Evolutionary conservation across 2,329 filamentous ascomycete species (phyloP), one percentile per base, ranked within the genome.

Genomic region (Simplicillium aogashimaense): DNA sequence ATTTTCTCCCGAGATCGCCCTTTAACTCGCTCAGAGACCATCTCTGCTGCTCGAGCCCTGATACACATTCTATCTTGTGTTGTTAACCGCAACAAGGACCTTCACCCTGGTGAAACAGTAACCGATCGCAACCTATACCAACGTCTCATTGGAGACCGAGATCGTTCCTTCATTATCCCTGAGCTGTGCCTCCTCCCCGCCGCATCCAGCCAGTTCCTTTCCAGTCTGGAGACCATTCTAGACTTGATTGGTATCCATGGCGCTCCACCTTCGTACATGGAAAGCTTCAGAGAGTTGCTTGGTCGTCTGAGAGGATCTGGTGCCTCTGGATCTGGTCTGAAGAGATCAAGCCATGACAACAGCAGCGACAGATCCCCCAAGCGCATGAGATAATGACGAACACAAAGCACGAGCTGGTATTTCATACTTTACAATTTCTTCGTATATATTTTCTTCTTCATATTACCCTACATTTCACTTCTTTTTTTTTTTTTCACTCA

Each of bases 11-110:
- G 63, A 4, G 54, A 61, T 36, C 51, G 47, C 7, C 63, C 65
- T 1, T 59, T 70, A 0, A 48, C 56, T 11, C 43, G 46, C 1
- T 51, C 47, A 33, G 67, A 72, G 46, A 59, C 64, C 3, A 53
- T 59, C 20, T 67, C 64, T 3, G 72, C 71, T 4, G 70, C 66
- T 3, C 63, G 60, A 3, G 60, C 67, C 0, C 60, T 76, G 2
- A 53, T 75, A 1, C 64, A 64, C 47, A 68, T 74, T 35, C 61
- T 77, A 16, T 52, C 58, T 29, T 53, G 59, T 13, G 64, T 76
- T 3, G 63, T 66, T 5, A 51, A 57, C 33, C 63, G 61, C 25
- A 64, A 64, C 46, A 46, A 45, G 17, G 63, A 72, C 43, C 49
- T 56, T 13, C 59, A 61, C 20, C 45, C 50, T 1, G 50, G 51